These are phyloP conservation scores for Astragalus glycyphyllos DNA, from an alignment of 306 rosid genomes.

Conservation along the genomic window DNA sequence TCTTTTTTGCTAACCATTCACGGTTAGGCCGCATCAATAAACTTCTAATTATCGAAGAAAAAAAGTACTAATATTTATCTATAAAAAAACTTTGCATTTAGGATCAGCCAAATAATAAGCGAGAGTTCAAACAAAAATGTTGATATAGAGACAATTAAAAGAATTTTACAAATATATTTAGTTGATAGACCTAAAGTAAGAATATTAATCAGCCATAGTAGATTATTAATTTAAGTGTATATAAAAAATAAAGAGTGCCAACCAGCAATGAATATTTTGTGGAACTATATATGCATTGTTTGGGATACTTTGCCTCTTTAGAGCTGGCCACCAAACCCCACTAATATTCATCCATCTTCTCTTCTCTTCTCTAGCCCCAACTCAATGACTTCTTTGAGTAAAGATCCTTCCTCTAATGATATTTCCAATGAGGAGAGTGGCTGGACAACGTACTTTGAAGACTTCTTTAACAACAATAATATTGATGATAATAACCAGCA, in stretches of 20 bases:
- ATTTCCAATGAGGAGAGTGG: constrained; percentile 69
- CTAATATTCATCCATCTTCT: constrained; percentile 34
- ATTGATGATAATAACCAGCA: constrained; percentile 20
- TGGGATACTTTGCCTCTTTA: constrained; percentile 40
- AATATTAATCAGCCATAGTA: no score
- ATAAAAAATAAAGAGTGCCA: not conserved
- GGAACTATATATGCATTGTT: constrained; percentile 27
- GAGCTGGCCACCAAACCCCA: constrained; percentile 50
- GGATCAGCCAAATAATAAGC: no score
- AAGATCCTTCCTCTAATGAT: constrained; percentile 39
- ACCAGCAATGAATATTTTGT: constrained; percentile 28
- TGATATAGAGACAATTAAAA: no score
- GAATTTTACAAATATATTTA: no score
- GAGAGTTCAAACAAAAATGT: no score
- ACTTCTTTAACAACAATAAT: constrained; percentile 52
- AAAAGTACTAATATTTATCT: no score
- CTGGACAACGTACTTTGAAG: constrained; percentile 82
- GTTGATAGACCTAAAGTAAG: no score
- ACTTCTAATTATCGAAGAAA: no score
- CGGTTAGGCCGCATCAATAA: no score
- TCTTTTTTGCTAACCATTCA: no score
- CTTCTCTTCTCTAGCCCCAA: not conserved
- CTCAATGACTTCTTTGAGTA: constrained; percentile 49
- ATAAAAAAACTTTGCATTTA: no score
- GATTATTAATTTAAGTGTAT: no score